These are phyloP conservation scores for Yarrowia sp. DNA, from an alignment of 805 yeast species.

Conservation along the genomic window DNA sequence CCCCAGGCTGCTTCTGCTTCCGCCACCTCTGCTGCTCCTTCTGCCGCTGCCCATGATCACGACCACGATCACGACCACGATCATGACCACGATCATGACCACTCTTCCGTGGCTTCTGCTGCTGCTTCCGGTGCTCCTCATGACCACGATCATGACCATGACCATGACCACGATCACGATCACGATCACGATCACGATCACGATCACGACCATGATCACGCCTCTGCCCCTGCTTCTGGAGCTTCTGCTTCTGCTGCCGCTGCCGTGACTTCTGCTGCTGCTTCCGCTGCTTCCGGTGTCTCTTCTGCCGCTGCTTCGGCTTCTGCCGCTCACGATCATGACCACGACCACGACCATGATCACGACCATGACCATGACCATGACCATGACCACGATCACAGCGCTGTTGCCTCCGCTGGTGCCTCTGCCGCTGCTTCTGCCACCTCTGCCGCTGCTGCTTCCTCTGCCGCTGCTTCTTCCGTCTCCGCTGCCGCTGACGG, in stretches of 20 bases:
- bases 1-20: conserved; percentile 8
- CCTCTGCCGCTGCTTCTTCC: not conserved
- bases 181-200: conserved; percentile 9
- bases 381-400: not conserved
- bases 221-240: not conserved
- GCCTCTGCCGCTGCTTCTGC: not conserved
- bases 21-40: not conserved
- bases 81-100: not conserved
- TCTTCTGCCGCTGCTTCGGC: not conserved
- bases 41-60: not conserved
- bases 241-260: not conserved
- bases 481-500: not conserved
- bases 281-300: not conserved
- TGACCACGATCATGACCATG: not conserved
- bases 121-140: not conserved
- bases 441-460: not conserved
- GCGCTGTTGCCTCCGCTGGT: not conserved
- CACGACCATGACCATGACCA: conserved; percentile 6
- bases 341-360: conserved; percentile 11
- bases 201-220: conserved; percentile 5
- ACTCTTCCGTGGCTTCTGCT: not conserved
- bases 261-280: not conserved
- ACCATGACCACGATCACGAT: conserved; percentile 6
- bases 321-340: conserved; percentile 1
- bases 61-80: not conserved